phyloP scores from a whole-genome alignment of 768 basidiomycete genomes.

The Paxillus rubicundulus region DNA sequence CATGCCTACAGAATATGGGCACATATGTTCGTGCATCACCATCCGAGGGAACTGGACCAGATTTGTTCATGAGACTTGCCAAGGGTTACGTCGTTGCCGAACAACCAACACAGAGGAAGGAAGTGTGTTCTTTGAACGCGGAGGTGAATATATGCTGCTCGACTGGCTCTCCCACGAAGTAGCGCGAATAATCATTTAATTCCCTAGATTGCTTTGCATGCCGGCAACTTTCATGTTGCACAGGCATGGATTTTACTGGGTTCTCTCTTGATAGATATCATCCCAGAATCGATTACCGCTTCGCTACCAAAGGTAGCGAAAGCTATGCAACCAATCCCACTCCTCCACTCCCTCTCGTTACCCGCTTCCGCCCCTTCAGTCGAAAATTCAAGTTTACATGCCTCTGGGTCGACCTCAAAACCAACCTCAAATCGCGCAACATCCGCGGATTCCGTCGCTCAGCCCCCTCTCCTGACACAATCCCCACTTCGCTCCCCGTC shows the following conservation, averaged over 20 bases:
- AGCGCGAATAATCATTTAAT: background rate
- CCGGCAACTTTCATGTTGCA: slow-evolving; percentile 51
- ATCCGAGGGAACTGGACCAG: slow-evolving; percentile 26
- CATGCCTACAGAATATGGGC: slow-evolving; percentile 57
- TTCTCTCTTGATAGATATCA: slow-evolving; percentile 50
- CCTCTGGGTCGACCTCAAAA: slow-evolving; percentile 15
- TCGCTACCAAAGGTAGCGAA: slow-evolving; percentile 23
- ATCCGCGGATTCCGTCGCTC: slow-evolving; percentile 25
- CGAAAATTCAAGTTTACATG: slow-evolving; percentile 9
- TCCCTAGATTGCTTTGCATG: slow-evolving; percentile 55
- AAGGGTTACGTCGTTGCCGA: slow-evolving; percentile 51
- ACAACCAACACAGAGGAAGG: slow-evolving; percentile 35
- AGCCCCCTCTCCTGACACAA: background rate
- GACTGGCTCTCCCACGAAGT: background rate
- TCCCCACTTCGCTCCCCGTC: slow-evolving; percentile 23
- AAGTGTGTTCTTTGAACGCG: slow-evolving; percentile 61
- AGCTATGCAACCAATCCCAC: slow-evolving; percentile 21
- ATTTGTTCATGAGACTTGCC: slow-evolving; percentile 59
- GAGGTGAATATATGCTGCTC: slow-evolving; percentile 35
- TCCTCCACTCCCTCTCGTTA: slow-evolving; percentile 41
- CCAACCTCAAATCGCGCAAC: slow-evolving; percentile 22
- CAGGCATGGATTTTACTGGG: slow-evolving; percentile 68
- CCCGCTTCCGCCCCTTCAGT: slow-evolving; percentile 39
- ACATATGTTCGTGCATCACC: slow-evolving; percentile 34
- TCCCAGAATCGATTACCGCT: slow-evolving; percentile 35